Conservation (phyloP, 2,329 filamentous ascomycete genomes). For the Pseudocercospora vitis region DNA sequence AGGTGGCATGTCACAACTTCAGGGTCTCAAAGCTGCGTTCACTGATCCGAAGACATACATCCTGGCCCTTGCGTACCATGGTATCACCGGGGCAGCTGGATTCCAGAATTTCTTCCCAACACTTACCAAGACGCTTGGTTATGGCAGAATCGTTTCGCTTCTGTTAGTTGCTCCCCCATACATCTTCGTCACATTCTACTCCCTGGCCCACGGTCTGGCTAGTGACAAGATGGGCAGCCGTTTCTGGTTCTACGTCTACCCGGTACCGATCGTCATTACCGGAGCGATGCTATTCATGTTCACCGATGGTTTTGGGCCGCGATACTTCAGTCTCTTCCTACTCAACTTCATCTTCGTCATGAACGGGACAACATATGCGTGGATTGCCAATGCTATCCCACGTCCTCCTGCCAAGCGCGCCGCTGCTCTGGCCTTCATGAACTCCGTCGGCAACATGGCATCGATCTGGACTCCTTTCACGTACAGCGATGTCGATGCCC, state of each 20-base stretch:
- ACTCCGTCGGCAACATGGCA: conserved; percentile 67
- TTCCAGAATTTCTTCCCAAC: conserved; percentile 61
- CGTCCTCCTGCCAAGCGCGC: conserved; percentile 74
- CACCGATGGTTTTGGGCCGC: conserved; percentile 51
- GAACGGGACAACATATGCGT: conserved; percentile 59
- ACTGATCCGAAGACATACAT: conserved; percentile 53
- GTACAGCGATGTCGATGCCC: conserved; percentile 33
- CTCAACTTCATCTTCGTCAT: conserved; percentile 58
- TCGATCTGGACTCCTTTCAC: conserved; percentile 60
- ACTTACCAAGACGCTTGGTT: conserved; percentile 48
- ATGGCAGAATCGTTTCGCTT: conserved; percentile 46
- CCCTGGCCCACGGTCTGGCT: conserved; percentile 45
- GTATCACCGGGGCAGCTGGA: conserved; percentile 51
- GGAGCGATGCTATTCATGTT: conserved; percentile 59
- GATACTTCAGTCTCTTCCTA: conserved; percentile 57
- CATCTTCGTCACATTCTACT: conserved; percentile 54
- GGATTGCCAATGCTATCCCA: conserved; percentile 75
- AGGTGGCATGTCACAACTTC: conserved; percentile 50
- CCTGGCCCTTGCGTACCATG: conserved; percentile 51
- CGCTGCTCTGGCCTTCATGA: conserved; percentile 72
- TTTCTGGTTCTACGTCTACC: conserved; percentile 57
- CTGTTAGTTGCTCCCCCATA: conserved; percentile 56
- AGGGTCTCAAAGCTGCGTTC: conserved; percentile 54
- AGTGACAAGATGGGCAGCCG: conserved; percentile 49
- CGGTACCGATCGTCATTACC: conserved; percentile 52